Conservation (phyloP, 768 basidiomycete genomes). For the Lactarius indigo region DNA sequence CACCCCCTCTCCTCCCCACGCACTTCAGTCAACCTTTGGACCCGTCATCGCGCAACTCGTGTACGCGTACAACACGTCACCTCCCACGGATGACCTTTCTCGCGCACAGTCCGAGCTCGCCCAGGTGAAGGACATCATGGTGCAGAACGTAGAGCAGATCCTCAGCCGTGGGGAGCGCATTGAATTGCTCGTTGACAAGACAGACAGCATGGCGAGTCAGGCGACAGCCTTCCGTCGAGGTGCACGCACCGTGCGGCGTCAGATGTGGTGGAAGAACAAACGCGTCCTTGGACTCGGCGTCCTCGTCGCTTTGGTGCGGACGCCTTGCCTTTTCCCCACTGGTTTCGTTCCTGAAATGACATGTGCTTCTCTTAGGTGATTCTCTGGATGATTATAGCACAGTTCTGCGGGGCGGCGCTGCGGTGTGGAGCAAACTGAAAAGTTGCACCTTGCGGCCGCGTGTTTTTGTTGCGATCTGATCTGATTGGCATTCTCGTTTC, state of each 20-base stretch:
- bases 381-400: slow-evolving; percentile 78
- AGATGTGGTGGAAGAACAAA: slow-evolving; percentile 89
- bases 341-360: slow-evolving; percentile 17
- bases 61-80: slow-evolving; percentile 85
- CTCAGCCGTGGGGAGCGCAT: slow-evolving; percentile 92
- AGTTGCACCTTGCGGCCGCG: neutral
- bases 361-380: slow-evolving; percentile 47
- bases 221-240: slow-evolving; percentile 91
- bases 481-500: slow-evolving; percentile 13
- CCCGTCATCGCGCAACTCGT: slow-evolving; percentile 69
- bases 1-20: slow-evolving; percentile 45
- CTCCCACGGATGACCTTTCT: slow-evolving; percentile 83
- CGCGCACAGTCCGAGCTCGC: slow-evolving; percentile 87
- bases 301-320: slow-evolving; percentile 65
- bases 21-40: slow-evolving; percentile 68
- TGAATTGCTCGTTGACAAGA: slow-evolving; percentile 95
- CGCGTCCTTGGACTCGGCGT: slow-evolving; percentile 64
- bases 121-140: slow-evolving; percentile 96
- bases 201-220: slow-evolving; percentile 91
- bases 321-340: slow-evolving; percentile 12
- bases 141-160: slow-evolving; percentile 97
- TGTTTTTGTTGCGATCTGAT: slow-evolving; percentile 14
- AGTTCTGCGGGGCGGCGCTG: slow-evolving; percentile 84
- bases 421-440: slow-evolving; percentile 48
- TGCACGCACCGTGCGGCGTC: slow-evolving; percentile 72